Base-by-base conservation (phyloP, 768 basidiomycete species). In the Collybia mongolica region DNA sequence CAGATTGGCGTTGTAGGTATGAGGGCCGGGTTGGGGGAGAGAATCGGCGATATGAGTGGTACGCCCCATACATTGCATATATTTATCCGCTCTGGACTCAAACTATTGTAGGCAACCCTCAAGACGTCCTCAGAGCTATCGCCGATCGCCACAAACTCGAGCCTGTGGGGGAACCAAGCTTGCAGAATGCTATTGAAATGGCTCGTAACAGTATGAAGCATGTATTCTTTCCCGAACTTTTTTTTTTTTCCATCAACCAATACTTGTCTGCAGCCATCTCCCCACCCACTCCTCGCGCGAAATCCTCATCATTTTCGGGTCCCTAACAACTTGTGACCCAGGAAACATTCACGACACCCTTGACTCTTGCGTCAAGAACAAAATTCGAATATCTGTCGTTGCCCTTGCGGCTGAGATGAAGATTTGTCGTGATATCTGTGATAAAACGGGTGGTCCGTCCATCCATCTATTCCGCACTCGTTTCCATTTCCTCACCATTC, bases 121-220 rank as follows among this genome's bases (percentile, higher is more conserved):
- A 96, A 63, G 96, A 98, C 36, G 93, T 98, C n/a, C 73, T 98
- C 15, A 89, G 84, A 61, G 78, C 83, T 0, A 83, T 98, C 49
- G 79, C 84, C 7, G 89, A 98, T 61, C 81, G 96, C 52, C 86
- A 90, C 51, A 94, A 86, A 65, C 75, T 98, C 1, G 90, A 95
- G 57, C 93, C 96, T 0, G 72, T 78, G 3, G 97, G 97, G 0
- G 96, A 98, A 56, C 96, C 97, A 0, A 95, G 92, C 69, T 68
- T 99, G 39, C 97, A 99, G 69, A 99, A 99, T 63, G 87, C 94
- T 0, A 83, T 99, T n/a, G 91, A 97, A 54, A 96, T 98, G 88
- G 96, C 96, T 4, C 82, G 85, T 54, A 87, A 86, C 51, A 94
- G 84, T 56, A 96, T 99, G 89, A 88, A 82, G 96, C 94, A 60